Evolutionary conservation across 495 filamentous ascomycete species (phyloP).

Genomic region (Aspergillus heteromorphus): DNA sequence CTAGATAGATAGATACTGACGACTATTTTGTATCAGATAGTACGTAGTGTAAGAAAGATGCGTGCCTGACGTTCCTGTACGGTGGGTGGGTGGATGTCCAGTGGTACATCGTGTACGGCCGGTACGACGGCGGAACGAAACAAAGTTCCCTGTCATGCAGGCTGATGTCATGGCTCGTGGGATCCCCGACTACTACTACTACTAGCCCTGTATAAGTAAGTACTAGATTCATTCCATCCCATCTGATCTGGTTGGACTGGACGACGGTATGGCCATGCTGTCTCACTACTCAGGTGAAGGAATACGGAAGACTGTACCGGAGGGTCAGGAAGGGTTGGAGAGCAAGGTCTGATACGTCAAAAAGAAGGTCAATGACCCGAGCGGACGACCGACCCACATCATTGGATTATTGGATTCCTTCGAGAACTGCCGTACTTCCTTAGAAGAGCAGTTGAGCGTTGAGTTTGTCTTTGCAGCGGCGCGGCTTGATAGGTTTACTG

Average conservation of each 20-base stretch:
- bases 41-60: too few species aligned
- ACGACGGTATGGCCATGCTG: too few species aligned
- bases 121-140: background rate
- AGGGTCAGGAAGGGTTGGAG: background rate
- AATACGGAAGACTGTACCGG: background rate
- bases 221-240: too few species aligned
- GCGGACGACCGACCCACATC: background rate
- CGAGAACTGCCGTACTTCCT: too few species aligned
- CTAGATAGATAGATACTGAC: too few species aligned
- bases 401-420: background rate
- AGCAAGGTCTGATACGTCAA: background rate
- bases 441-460: background rate
- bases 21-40: too few species aligned
- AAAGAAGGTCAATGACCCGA: background rate
- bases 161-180: constrained; percentile 5
- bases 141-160: background rate
- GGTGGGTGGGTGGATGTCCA: too few species aligned
- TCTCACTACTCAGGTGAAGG: background rate
- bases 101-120: background rate
- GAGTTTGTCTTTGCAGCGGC: background rate
- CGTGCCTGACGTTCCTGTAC: too few species aligned
- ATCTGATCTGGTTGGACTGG: too few species aligned
- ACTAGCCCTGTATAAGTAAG: background rate
- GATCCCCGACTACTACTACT: background rate
- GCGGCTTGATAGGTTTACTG: background rate